These are phyloP conservation scores for Vigna mungo DNA, from an alignment of 306 rosid genomes.

Conservation along the genomic window DNA sequence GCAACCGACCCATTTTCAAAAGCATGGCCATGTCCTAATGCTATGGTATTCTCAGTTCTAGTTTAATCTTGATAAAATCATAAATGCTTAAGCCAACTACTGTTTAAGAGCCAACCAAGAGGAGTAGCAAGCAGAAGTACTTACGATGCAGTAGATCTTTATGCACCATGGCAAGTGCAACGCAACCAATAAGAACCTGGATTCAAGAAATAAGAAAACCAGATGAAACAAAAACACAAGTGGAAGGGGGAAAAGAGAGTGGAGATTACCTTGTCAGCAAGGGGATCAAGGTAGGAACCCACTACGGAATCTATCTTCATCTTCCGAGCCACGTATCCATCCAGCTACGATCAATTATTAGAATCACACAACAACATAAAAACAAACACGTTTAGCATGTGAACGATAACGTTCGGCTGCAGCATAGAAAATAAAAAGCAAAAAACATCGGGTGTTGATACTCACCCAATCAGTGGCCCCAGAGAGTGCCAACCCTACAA, in stretches of 20 bases:
- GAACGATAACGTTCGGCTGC: background rate
- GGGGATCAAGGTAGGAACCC: conserved; percentile 97
- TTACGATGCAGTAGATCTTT: conserved; percentile 90
- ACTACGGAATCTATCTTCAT: conserved; percentile 93
- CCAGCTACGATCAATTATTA: conserved; percentile 57
- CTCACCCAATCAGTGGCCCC: conserved; percentile 98
- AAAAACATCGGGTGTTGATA: conserved; percentile 30
- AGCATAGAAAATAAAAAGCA: background rate
- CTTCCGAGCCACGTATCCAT: conserved; percentile 88
- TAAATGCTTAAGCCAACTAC: background rate
- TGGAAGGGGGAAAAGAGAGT: background rate
- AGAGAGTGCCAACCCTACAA: conserved; percentile 81
- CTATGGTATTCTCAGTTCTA: background rate
- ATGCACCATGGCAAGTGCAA: conserved; percentile 90
- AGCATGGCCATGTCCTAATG: background rate
- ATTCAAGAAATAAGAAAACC: conserved; percentile 28
- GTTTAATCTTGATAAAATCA: background rate
- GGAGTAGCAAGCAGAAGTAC: conserved; percentile 21
- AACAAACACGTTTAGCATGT: conserved; percentile 6
- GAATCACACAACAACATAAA: background rate
- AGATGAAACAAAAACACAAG: conserved; percentile 26
- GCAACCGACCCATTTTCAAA: background rate
- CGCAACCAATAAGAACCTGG: conserved; percentile 92
- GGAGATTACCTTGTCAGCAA: conserved; percentile 83
- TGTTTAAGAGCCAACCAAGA: background rate